Evolutionary conservation across 768 basidiomycete species (phyloP), one percentile per base, ranked within the genome.

Genomic region (Auricularia cornea): DNA sequence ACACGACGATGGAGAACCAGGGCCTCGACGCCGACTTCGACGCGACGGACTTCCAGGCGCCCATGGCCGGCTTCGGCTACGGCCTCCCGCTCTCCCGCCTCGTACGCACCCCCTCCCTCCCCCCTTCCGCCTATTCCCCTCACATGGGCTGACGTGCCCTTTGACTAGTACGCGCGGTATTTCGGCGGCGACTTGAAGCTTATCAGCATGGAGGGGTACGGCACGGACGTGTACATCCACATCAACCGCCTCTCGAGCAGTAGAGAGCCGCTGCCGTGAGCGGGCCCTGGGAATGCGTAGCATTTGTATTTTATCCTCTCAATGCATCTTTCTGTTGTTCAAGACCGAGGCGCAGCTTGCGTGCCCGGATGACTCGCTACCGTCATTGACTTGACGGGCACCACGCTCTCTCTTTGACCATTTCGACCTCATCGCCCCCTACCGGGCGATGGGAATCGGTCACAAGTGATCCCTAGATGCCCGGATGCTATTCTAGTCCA

Each of bases 141-240:
- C n/a, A n/a, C n/a, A n/a, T n/a, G n/a, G n/a, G n/a, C n/a, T n/a
- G n/a, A n/a, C n/a, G n/a, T n/a, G n/a, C n/a, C n/a, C n/a, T n/a
- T n/a, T n/a, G n/a, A n/a, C n/a, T n/a, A 92, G 85, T 99, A 98
- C 70, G 94, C 95, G 0, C 80, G 96, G 59, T 99, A 97, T 72
- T 97, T 98, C 70, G 96, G 93, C 0, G 92, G 93, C 0, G 95
- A 98, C 73, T 77, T 99, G 31, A 81, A 92, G 20, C 75, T 99
- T 62, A 99, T 99, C 66, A 90, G 94, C 51, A 98, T 99, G 95
- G 97, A 99, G 66, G 96, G 97, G n/a, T 94, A 90, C 70, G 93
- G 94, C 11, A 94, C 91, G 38, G 94, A 96, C 71, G 90, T 94
- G 2, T 96, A 95, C 72, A 93, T 96, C 66, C 94, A 95, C 72